Conservation (phyloP, 805 yeast species). For the Tetrapisispora nanseiensis region DNA sequence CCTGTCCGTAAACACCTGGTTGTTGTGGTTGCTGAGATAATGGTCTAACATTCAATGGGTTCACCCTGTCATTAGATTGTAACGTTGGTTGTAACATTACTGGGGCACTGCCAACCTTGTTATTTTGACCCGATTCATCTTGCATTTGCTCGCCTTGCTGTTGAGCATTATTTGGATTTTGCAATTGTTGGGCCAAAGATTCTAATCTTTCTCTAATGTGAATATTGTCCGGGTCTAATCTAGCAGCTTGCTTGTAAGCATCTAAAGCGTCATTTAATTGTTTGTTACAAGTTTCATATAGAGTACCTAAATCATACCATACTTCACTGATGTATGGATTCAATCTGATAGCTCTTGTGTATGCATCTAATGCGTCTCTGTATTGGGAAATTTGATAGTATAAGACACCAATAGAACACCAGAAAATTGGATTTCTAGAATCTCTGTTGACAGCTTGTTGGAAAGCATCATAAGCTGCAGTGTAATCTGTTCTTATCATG, state of each 20-base stretch:
- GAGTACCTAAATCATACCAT: slow-evolving; percentile 96
- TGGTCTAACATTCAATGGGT: slow-evolving; percentile 25
- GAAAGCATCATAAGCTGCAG: slow-evolving; percentile 95
- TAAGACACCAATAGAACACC: slow-evolving; percentile 93
- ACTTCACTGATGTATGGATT: slow-evolving; percentile 96
- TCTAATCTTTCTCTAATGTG: slow-evolving; percentile 90
- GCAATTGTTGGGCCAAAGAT: slow-evolving; percentile 52
- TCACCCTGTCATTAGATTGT: slow-evolving; percentile 22
- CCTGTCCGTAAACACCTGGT: neutral
- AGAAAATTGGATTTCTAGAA: slow-evolving; percentile 93
- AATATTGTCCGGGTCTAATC: slow-evolving; percentile 87
- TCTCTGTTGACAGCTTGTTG: slow-evolving; percentile 98
- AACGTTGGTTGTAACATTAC: slow-evolving; percentile 27
- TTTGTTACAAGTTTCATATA: slow-evolving; percentile 94
- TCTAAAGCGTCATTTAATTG: slow-evolving; percentile 92
- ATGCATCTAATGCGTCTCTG: slow-evolving; percentile 94
- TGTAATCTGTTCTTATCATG: slow-evolving; percentile 91
- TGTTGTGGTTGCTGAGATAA: slow-evolving; percentile 5
- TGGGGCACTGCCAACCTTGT: slow-evolving; percentile 11
- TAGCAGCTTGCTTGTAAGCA: slow-evolving; percentile 93
- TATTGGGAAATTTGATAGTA: slow-evolving; percentile 95
- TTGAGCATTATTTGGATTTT: slow-evolving; percentile 12
- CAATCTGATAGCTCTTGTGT: slow-evolving; percentile 89
- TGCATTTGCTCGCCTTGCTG: slow-evolving; percentile 16
- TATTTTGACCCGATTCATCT: slow-evolving; percentile 7